phyloP scores from a whole-genome alignment of 2,329 filamentous ascomycete genomes.

The Byssoonygena ceratinophila region DNA sequence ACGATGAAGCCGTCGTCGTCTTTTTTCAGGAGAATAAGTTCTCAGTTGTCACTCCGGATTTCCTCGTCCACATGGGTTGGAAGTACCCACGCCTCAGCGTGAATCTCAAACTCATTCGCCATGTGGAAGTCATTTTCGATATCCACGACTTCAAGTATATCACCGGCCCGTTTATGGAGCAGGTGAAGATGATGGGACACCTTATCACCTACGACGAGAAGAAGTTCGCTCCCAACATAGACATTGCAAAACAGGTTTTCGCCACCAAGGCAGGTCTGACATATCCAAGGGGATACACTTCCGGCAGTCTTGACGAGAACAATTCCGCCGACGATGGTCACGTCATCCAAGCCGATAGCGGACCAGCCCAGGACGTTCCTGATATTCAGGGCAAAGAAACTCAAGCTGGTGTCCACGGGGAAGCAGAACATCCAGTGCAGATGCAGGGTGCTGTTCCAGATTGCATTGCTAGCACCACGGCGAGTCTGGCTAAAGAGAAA shows the following conservation, averaged over 20 bases:
- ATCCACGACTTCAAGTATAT: slow-evolving; percentile 18
- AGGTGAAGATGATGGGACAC: slow-evolving; percentile 1
- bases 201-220: slow-evolving; percentile 1
- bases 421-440: neutral
- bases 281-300: slow-evolving; percentile 1
- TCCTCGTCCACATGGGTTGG: slow-evolving; percentile 12
- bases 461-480: neutral
- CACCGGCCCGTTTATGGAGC: slow-evolving; percentile 11
- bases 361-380: no score
- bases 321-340: neutral
- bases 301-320: neutral
- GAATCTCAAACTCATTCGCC: slow-evolving; percentile 16
- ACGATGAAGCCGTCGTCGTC: slow-evolving; percentile 18
- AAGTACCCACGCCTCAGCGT: slow-evolving; percentile 13
- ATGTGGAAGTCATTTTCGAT: slow-evolving; percentile 19
- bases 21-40: slow-evolving; percentile 21
- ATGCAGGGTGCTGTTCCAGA: neutral
- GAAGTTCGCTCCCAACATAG: neutral
- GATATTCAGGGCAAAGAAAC: neutral
- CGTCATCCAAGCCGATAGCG: neutral
- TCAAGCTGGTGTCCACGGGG: no score
- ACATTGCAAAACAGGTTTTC: slow-evolving; percentile 1
- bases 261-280: neutral
- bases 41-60: slow-evolving; percentile 18
- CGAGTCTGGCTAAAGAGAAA: neutral